phyloP scores from a whole-genome alignment of 2,329 filamentous ascomycete genomes.

The Emergomyces pasteurianus region DNA sequence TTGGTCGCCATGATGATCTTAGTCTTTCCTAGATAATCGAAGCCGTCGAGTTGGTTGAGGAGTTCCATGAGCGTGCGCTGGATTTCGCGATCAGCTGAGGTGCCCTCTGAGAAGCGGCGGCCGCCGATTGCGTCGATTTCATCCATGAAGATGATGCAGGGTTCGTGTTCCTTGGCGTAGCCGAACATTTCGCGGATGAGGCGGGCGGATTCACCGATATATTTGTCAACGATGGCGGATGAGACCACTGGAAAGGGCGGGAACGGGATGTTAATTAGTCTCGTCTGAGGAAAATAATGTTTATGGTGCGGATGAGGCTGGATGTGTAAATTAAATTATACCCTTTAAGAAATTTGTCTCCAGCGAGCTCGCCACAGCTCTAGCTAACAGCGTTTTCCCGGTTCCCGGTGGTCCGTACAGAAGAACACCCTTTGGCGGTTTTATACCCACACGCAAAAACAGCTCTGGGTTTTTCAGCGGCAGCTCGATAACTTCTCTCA shows the following conservation, averaged over 20 bases:
- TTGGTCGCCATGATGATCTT: conserved; percentile 99
- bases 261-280: conserved; percentile 1
- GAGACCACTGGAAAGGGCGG: conserved; percentile 73
- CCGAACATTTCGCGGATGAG: conserved; percentile 99
- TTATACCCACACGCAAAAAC: conserved; percentile 93
- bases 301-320: not conserved
- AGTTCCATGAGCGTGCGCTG: conserved; percentile 98
- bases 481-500: conserved; percentile 94
- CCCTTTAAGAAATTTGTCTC: conserved; percentile 98
- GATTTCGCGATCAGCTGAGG: conserved; percentile 93
- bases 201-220: conserved; percentile 94
- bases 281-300: not conserved
- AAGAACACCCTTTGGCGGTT: conserved; percentile 93
- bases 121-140: conserved; percentile 99
- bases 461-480: conserved; percentile 98
- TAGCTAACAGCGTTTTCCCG: conserved; percentile 86
- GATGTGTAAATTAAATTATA: conserved; percentile 26
- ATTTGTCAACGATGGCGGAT: conserved; percentile 98
- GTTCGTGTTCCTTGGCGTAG: conserved; percentile 98
- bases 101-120: conserved; percentile 91
- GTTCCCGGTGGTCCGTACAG: conserved; percentile 94
- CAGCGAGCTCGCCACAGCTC: conserved; percentile 88
- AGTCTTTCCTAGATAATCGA: conserved; percentile 98
- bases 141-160: conserved; percentile 99
- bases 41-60: conserved; percentile 95